A percentile compares a stretch with the other conserved stretches of the same genome.
phyloP scores from a whole-genome alignment of 1,139 yeast genomes.

The Saccharomycopsis hybrid region DNA sequence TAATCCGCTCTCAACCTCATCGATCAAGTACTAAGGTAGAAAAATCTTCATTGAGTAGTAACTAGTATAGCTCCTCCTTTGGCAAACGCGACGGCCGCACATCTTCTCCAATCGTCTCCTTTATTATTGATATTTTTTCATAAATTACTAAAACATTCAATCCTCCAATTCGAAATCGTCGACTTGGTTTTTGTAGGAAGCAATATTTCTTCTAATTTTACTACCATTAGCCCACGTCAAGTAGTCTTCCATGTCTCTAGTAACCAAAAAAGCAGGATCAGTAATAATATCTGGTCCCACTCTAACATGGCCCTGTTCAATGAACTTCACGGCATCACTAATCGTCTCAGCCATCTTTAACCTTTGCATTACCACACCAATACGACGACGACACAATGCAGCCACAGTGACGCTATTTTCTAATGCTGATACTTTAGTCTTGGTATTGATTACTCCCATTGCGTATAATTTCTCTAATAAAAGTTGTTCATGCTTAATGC shows the following conservation, averaged over 20 bases:
- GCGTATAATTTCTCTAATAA: slow-evolving; percentile 77
- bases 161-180: slow-evolving; percentile 55
- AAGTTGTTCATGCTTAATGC: slow-evolving; percentile 82
- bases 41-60: too few relatives aligned
- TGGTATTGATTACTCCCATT: slow-evolving; percentile 82
- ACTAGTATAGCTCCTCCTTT: too few relatives aligned
- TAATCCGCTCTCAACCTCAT: too few relatives aligned
- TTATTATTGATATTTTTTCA: too few relatives aligned
- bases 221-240: slow-evolving; percentile 95
- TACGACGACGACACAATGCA: slow-evolving; percentile 84
- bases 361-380: slow-evolving; percentile 94
- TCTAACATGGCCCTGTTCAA: slow-evolving; percentile 96
- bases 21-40: too few relatives aligned
- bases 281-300: slow-evolving; percentile 95
- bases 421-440: slow-evolving; percentile 85
- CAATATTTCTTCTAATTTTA: slow-evolving; percentile 84
- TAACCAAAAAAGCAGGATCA: slow-evolving; percentile 91
- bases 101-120: too few relatives aligned
- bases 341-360: slow-evolving; percentile 90
- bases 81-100: too few relatives aligned
- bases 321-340: slow-evolving; percentile 81
- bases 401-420: slow-evolving; percentile 90
- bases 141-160: too few relatives aligned
- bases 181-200: slow-evolving; percentile 80
- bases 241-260: slow-evolving; percentile 91